Percentiles rank a stretch among this genome's conserved stretches.
These are phyloP conservation scores for Carex arenaria DNA, from an alignment of 202 grass and related monocot genomes.

Conservation along the genomic window DNA sequence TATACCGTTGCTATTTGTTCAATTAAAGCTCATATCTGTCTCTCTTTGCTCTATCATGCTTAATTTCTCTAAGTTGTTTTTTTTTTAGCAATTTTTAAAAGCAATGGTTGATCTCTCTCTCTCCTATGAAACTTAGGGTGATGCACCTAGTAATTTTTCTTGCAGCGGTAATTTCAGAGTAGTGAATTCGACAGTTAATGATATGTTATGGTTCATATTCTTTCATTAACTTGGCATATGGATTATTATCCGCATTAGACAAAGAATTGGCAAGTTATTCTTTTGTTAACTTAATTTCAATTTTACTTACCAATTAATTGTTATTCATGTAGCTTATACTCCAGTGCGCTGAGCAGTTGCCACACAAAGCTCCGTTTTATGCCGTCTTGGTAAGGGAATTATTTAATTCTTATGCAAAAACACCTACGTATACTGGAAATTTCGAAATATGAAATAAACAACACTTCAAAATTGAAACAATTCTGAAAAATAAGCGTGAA, in stretches of 20 bases:
- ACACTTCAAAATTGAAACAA: not conserved
- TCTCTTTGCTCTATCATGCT: not conserved
- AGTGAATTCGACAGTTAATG: not conserved
- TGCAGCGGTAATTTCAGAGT: not conserved
- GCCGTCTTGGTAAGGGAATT: conserved; percentile 67
- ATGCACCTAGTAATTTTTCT: not conserved
- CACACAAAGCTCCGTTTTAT: conserved; percentile 96
- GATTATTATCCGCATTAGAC: not conserved
- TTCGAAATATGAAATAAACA: not conserved
- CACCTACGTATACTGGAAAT: not conserved
- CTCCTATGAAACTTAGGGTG: not conserved
- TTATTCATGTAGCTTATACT: conserved; percentile 67
- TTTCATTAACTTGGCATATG: not conserved
- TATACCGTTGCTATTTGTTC: not conserved
- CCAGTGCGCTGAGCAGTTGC: conserved; percentile 80
- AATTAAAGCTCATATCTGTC: not conserved
- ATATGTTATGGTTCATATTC: not conserved
- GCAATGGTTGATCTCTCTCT: not conserved
- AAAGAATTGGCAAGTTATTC: not conserved
- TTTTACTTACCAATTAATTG: conserved; percentile 14
- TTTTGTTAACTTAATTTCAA: not conserved
- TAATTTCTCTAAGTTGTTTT: not conserved
- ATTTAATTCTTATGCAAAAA: not conserved
- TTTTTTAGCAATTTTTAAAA: not conserved
- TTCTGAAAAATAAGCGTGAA: not conserved